Conservation (phyloP, 2,329 filamentous ascomycete genomes). For the Monosporascus sp. region DNA sequence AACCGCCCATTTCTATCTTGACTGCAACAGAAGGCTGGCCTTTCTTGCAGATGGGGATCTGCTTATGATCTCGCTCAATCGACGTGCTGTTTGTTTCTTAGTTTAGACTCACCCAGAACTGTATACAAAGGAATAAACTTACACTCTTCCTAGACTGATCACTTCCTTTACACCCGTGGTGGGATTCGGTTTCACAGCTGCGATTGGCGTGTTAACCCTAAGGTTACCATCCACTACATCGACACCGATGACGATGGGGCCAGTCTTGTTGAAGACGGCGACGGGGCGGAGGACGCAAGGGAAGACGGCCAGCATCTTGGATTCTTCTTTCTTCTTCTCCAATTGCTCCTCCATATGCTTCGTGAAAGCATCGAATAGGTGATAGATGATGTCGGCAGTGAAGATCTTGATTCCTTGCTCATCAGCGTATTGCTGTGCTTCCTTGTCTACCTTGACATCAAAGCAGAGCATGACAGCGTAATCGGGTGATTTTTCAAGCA, state of each 20-base stretch:
- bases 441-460: constrained; percentile 98
- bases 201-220: constrained; percentile 81
- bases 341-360: constrained; percentile 84
- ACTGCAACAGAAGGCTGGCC: constrained; percentile 95
- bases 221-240: constrained; percentile 91
- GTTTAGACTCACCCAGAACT: constrained; percentile 4
- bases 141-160: constrained; percentile 85
- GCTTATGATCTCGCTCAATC: constrained; percentile 97
- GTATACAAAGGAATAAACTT: constrained; percentile 37
- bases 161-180: constrained; percentile 79
- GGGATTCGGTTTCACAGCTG: constrained; percentile 76
- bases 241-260: constrained; percentile 89
- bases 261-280: constrained; percentile 97
- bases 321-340: constrained; percentile 93
- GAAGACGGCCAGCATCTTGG: constrained; percentile 93
- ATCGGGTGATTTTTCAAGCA: constrained; percentile 93
- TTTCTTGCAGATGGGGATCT: constrained; percentile 86
- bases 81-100: constrained; percentile 59
- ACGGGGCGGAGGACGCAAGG: constrained; percentile 87
- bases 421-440: constrained; percentile 84
- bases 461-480: constrained; percentile 99
- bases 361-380: constrained; percentile 94
- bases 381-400: constrained; percentile 98
- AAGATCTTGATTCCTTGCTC: constrained; percentile 97
- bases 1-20: constrained; percentile 90